phyloP scores from a whole-genome alignment of 345 rosid species.

The Bruguiera sexangula region DNA sequence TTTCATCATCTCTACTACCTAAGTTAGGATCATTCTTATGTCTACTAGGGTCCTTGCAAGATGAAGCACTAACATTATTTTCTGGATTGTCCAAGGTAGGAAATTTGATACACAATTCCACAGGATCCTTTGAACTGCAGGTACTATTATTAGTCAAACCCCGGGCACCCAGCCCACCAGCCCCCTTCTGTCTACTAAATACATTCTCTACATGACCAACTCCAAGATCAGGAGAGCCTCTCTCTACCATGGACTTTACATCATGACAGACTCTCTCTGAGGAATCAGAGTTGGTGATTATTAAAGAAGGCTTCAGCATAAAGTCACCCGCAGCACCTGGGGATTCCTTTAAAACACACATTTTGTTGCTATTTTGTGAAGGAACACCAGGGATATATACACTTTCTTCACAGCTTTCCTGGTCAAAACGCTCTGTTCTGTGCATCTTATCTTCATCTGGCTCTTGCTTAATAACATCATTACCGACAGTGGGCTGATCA shows the following conservation, averaged over 20 bases:
- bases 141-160: conserved; percentile 24
- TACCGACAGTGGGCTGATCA: conserved; percentile 33
- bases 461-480: conserved; percentile 37
- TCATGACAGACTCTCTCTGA: conserved; percentile 23
- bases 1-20: conserved; percentile 76
- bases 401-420: conserved; percentile 43
- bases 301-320: conserved; percentile 28
- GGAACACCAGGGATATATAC: conserved; percentile 26
- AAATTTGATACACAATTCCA: conserved; percentile 28
- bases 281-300: conserved; percentile 26
- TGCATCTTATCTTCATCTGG: conserved; percentile 34
- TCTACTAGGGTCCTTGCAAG: conserved; percentile 25
- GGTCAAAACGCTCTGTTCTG: conserved; percentile 44
- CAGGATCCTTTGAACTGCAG: conserved; percentile 36
- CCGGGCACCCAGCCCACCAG: conserved; percentile 33
- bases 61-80: conserved; percentile 35
- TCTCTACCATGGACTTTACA: conserved; percentile 32
- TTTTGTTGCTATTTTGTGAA: conserved; percentile 27
- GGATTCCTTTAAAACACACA: conserved; percentile 27
- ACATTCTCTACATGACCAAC: conserved; percentile 25
- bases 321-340: conserved; percentile 31
- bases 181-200: conserved; percentile 25
- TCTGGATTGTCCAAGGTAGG: conserved; percentile 35
- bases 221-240: conserved; percentile 30
- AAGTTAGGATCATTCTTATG: conserved; percentile 47